Base-by-base conservation (phyloP, 805 yeast genomes). In the Candida ascalaphidarum region DNA sequence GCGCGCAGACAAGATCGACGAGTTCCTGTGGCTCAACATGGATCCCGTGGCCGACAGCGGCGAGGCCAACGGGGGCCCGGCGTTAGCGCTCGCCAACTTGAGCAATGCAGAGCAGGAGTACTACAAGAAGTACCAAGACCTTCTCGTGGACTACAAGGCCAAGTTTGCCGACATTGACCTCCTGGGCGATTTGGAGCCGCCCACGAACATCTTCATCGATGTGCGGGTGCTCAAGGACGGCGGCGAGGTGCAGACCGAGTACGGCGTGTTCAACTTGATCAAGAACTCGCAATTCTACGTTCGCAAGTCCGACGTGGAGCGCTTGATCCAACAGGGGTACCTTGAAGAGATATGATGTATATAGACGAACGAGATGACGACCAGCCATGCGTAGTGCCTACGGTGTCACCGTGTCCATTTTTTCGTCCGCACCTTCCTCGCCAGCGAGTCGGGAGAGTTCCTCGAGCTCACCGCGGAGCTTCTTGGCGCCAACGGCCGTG, bases 201-300 rank as follows among this genome's bases (percentile, higher is more conserved):
- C 98, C 1, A 72, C 71, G 21, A 94, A 85, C 40, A 81, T 92
- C 17, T 92, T 89, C 43, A 82, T 89, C 7, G 98, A 89, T 46
- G 97, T 92, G 4, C 62, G 98, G 33, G 97, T 89, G 6, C 55
- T 89, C 28, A 81, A 81, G 49, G 94, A 89, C 44, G 96, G 95
- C 0, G 98, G 98, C 2, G 97, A 92, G 48, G 85, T 89, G 20
- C 96, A 88, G 48, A 92, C 98, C 0, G 98, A 89, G 50, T 89
- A 89, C 44, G 98, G 96, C 14, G 95, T 85, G 3, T 86, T 92
- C 58, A 88, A 88, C 44, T 59, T 92, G 39, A 83, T 94, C 3
- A 89, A 88, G 46, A 89, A 89, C 50, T 82, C 95, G 3, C 97
- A 92, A 48, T 88, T 89, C 48, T 89, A 82, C 48, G 96, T 89